phyloP scores from a whole-genome alignment of 176 grass and related monocot genomes.

The Carex cristatella region DNA sequence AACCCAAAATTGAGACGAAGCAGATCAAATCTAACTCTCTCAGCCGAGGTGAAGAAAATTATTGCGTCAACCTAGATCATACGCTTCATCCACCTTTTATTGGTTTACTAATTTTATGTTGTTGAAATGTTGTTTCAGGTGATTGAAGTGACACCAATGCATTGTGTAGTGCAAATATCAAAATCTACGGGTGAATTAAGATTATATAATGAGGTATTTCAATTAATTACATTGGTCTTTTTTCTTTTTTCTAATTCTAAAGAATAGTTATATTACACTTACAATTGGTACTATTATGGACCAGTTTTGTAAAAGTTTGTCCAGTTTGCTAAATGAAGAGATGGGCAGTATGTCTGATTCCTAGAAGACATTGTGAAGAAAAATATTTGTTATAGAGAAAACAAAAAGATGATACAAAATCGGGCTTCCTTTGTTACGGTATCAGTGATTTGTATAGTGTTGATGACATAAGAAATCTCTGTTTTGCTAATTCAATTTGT shows the following conservation, averaged over 20 bases:
- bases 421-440: background rate
- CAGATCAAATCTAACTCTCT: conserved; percentile 41
- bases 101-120: background rate
- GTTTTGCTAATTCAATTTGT: background rate
- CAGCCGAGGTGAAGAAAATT: conserved; percentile 39
- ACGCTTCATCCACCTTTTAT: background rate
- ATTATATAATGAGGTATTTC: conserved; percentile 48
- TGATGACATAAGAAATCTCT: conserved; percentile 1
- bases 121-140: conserved; percentile 46
- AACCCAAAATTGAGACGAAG: conserved; percentile 37
- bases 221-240: background rate
- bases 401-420: background rate
- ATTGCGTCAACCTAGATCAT: background rate
- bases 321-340: conserved; percentile 36
- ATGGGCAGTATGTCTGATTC: conserved; percentile 17
- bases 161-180: conserved; percentile 48
- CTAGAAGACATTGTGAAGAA: background rate
- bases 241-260: background rate
- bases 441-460: background rate
- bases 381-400: background rate
- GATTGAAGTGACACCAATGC: conserved; percentile 42
- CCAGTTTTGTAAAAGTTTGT: conserved; percentile 58
- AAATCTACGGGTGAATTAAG: conserved; percentile 53
- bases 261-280: background rate
- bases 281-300: conserved; percentile 8